These are phyloP conservation scores for Puccinia polysora DNA, from an alignment of 1,284 basidiomycete genomes.

Conservation along the genomic window DNA sequence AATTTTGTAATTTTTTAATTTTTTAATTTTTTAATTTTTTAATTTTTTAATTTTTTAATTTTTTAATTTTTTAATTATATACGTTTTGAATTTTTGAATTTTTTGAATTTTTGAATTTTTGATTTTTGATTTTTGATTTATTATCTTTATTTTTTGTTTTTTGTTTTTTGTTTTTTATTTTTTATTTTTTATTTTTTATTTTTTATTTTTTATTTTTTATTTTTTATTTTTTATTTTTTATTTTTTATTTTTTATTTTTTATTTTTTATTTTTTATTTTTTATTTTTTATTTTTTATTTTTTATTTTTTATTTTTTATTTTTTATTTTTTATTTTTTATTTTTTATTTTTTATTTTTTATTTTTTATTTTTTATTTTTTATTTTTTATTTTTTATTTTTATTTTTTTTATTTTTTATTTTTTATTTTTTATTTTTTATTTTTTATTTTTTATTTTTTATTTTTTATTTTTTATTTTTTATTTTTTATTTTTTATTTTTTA, in stretches of 20 bases:
- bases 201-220: not conserved
- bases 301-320: not conserved
- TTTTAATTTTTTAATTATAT: not conserved
- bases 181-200: not conserved
- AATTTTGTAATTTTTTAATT: too few species aligned
- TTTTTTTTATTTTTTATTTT: conserved; percentile 3
- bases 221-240: not conserved
- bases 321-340: not conserved
- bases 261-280: not conserved
- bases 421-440: not conserved
- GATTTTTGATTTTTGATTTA: too few species aligned
- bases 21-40: not conserved
- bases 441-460: not conserved
- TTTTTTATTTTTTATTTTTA: not conserved
- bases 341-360: not conserved
- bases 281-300: not conserved
- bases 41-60: not conserved
- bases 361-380: not conserved
- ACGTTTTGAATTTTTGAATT: not conserved
- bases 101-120: too few species aligned
- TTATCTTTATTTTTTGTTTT: too few species aligned
- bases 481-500: not conserved
- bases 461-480: not conserved
- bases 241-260: not conserved
- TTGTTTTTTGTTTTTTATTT: too few species aligned